phyloP scores from a whole-genome alignment of 2,329 filamentous ascomycete genomes.

The Chalaropsis ovoidea region DNA sequence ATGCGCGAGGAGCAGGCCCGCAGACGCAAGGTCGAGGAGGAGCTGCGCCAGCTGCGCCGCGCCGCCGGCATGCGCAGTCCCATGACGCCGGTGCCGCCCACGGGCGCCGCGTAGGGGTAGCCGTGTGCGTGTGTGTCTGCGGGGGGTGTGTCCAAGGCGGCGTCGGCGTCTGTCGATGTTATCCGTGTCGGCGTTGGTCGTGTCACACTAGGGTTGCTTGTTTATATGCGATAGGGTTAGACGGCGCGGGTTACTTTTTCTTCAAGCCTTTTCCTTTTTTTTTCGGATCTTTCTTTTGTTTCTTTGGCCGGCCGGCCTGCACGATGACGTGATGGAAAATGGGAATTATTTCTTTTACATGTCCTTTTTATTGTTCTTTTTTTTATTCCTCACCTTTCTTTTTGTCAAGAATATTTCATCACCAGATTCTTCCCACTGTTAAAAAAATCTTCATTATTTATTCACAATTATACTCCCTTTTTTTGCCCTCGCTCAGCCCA shows the following conservation, averaged over 20 bases:
- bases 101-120: neutral
- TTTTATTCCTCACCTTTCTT: neutral
- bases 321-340: neutral
- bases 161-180: no score
- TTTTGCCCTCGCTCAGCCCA: neutral
- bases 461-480: no score
- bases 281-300: conserved; percentile 4
- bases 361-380: neutral
- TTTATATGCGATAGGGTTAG: neutral
- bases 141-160: no score
- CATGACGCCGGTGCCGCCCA: conserved; percentile 33
- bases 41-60: conserved; percentile 38
- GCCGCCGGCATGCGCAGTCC: conserved; percentile 35
- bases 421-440: no score
- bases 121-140: no score
- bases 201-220: neutral
- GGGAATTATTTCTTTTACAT: neutral
- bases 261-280: neutral
- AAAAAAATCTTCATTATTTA: no score
- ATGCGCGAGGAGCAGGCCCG: conserved; percentile 43
- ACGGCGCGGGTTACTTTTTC: conserved; percentile 1
- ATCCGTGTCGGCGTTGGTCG: no score
- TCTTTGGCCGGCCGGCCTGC: neutral
- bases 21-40: conserved; percentile 43
- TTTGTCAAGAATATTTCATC: no score